Percentiles rank a stretch among this genome's conserved stretches.
Evolutionary conservation across 2,329 filamentous ascomycete species (phyloP).

Genomic region (Albifimbria verrucaria): DNA sequence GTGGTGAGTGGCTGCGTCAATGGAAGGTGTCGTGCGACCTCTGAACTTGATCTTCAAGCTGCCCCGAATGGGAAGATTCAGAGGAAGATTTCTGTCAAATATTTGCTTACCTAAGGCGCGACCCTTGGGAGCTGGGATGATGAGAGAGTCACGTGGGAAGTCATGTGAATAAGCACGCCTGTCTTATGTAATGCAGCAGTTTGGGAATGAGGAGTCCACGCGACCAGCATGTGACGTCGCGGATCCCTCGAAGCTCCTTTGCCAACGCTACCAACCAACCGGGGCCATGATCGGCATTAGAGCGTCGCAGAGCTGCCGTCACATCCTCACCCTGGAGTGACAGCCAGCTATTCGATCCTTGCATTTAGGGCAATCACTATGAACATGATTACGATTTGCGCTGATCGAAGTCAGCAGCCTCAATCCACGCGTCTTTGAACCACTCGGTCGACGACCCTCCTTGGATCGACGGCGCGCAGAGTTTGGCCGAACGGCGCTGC

Average conservation of each 20-base stretch:
- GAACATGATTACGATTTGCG: no score
- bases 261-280: no score
- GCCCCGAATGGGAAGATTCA: neutral
- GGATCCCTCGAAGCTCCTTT: no score
- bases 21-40: constrained; percentile 17
- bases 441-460: neutral
- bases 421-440: no score
- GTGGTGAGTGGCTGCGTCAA: constrained; percentile 18
- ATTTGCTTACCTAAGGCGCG: neutral
- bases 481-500: no score
- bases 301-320: neutral
- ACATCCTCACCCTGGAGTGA: no score
- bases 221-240: neutral
- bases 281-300: neutral
- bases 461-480: neutral
- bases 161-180: neutral
- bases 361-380: no score
- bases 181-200: neutral
- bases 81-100: neutral
- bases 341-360: neutral
- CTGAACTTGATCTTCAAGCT: constrained; percentile 2
- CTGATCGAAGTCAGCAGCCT: no score
- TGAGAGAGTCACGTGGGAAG: neutral
- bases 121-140: neutral
- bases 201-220: neutral